phyloP scores from a whole-genome alignment of 805 yeast species.

The Cyberlindnera nakhonratchasimensis region DNA sequence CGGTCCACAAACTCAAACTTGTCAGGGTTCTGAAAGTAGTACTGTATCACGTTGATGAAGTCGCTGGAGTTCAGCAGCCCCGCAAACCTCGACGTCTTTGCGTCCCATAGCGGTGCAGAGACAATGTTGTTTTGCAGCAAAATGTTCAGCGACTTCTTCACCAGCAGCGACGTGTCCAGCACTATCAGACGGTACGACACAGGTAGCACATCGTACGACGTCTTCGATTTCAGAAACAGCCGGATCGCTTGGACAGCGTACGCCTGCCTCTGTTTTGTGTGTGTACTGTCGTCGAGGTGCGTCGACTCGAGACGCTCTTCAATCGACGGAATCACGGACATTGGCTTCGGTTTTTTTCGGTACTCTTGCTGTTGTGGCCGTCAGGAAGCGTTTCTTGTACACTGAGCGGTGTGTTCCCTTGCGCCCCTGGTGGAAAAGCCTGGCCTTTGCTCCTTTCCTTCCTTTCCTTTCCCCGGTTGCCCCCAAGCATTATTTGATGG shows the following conservation, averaged over 20 bases:
- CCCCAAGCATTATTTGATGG: not conserved
- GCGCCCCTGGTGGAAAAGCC: too few relatives aligned
- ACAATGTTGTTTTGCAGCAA: conserved; percentile 90
- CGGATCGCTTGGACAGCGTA: conserved; percentile 82
- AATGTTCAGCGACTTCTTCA: conserved; percentile 87
- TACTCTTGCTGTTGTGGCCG: not conserved
- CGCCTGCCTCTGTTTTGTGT: conserved; percentile 39
- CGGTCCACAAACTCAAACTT: conserved; percentile 84
- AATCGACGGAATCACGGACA: conserved; percentile 22
- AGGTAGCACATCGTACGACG: conserved; percentile 95
- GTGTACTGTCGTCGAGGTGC: conserved; percentile 16
- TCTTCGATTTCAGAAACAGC: conserved; percentile 78
- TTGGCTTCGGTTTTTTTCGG: not conserved
- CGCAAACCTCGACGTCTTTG: conserved; percentile 83
- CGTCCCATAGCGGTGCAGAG: conserved; percentile 96
- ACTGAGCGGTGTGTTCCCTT: too few relatives aligned
- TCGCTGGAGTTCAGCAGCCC: conserved; percentile 91
- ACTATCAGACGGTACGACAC: conserved; percentile 91
- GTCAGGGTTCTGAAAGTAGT: conserved; percentile 86
- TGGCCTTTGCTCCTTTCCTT: not conserved
- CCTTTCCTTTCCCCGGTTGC: not conserved
- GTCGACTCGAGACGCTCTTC: conserved; percentile 26
- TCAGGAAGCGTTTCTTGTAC: too few relatives aligned
- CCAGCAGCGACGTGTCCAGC: conserved; percentile 84
- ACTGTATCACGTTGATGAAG: conserved; percentile 91